Evolutionary conservation across 83 land plant genomes (phyloP).

Genomic region (Picea abies): DNA sequence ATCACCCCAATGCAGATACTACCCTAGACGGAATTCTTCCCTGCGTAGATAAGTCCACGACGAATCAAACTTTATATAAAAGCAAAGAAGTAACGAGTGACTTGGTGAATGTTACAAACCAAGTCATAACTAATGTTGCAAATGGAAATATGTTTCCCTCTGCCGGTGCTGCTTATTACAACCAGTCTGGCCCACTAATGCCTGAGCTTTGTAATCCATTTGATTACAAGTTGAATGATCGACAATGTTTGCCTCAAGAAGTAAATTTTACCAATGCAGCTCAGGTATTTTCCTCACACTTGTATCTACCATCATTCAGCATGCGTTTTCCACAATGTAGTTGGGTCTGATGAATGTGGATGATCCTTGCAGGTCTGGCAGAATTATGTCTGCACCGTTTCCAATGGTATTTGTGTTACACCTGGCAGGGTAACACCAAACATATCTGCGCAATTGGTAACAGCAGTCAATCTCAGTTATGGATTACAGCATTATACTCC

Average conservation of each 20-base stretch:
- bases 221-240: constrained; percentile 43
- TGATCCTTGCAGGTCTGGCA: constrained; percentile 58
- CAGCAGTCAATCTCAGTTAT: constrained; percentile 61
- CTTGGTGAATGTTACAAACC: constrained; percentile 61
- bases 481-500: constrained; percentile 74
- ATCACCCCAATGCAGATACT: constrained; percentile 75
- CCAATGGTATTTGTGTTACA: constrained; percentile 38
- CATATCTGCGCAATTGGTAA: constrained; percentile 47
- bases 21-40: constrained; percentile 89
- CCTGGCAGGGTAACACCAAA: constrained; percentile 61
- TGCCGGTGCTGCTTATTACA: constrained; percentile 28
- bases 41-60: constrained; percentile 77
- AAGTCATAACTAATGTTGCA: constrained; percentile 44
- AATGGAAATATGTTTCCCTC: constrained; percentile 31
- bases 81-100: constrained; percentile 60
- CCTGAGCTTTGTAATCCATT: constrained; percentile 67
- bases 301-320: not conserved
- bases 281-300: constrained; percentile 26
- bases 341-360: too few relatives aligned
- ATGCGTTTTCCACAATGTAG: not conserved
- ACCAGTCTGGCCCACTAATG: constrained; percentile 66
- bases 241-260: constrained; percentile 40
- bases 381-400: constrained; percentile 50
- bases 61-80: constrained; percentile 61
- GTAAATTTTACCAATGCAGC: constrained; percentile 68